Base-by-base conservation (phyloP, 306 rosid species). In the Ochetophila trinervis region DNA sequence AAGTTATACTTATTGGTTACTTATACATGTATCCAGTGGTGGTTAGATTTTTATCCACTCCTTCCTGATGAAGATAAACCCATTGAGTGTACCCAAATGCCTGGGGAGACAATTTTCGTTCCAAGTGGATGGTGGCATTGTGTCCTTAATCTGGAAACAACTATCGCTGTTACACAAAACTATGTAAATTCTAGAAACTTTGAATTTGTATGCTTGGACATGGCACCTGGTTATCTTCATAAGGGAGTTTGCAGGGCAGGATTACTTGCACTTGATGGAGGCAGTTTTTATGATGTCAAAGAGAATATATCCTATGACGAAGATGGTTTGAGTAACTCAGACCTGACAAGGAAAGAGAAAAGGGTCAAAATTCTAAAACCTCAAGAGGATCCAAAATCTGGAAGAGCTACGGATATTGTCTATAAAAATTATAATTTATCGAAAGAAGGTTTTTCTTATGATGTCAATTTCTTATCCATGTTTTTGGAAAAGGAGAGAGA, bases 111-210 rank as follows among this genome's bases (percentile, higher is more conserved):
- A 12, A 90, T 93, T 75, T 93, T 79, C 21, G 96, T 93, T 78
- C 99, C 97, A 2, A 93, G 97, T 79, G 99, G 97, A 78, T 93
- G 99, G 99, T 93, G 97, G 96, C 99, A 93, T 78, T 87, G 97
- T 83, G 94, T 93, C 76, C 72, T 93, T 71, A 93, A 93, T 77
- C 80, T 93, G 80, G 99, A 93, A 75, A 77, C 96, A 64, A 87
- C 96, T 66, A 80, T 93, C 62, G 99, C 99, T 61, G 87, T 93
- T 73, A 93, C 99, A 14, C 99, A 93, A 74, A 93, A 93, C 75
- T 93, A 82, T 79, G 99, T 75, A 63, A 93, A 90, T 83, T 68
- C 87, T 63, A 83, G 78, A 78, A 93, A 93, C 81, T 93, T 93
- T 0, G 96, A 93, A 77, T 93, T 83, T 84, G 94, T 86, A 49